Evolutionary conservation across 148 eudicot genomes (phyloP).

Genomic region (Vaccinium vitisidaea): DNA sequence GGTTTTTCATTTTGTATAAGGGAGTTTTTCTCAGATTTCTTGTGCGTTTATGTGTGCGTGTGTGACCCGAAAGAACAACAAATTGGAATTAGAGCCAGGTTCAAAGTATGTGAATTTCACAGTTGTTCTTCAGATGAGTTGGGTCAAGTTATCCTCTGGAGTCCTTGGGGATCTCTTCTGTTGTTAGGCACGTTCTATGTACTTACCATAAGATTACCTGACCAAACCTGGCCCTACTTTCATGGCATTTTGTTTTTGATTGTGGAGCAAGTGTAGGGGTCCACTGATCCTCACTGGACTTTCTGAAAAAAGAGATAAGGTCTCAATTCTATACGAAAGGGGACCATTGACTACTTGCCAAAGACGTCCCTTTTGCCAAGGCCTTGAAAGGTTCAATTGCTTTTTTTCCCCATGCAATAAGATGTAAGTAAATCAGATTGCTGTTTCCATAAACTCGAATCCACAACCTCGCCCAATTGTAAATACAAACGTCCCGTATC

Average conservation of each 20-base stretch:
- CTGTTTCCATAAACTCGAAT: too few relatives aligned
- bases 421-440: too few relatives aligned
- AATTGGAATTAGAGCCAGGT: too few relatives aligned
- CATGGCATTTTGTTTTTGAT: neutral
- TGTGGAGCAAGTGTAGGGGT: neutral
- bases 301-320: neutral
- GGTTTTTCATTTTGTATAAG: too few relatives aligned
- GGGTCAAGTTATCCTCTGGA: neutral
- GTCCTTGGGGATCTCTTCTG: neutral
- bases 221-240: too few relatives aligned
- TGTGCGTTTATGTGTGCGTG: too few relatives aligned
- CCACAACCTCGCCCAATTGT: too few relatives aligned
- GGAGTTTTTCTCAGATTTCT: too few relatives aligned
- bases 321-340: neutral
- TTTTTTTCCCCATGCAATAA: too few relatives aligned
- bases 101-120: neutral
- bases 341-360: constrained; percentile 5
- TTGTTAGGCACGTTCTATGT: too few relatives aligned
- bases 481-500: neutral
- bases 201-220: too few relatives aligned
- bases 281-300: neutral
- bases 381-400: neutral
- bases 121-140: neutral
- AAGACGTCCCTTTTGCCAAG: neutral
- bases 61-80: too few relatives aligned